A percentile compares a stretch with the other conserved stretches of the same genome.
Conservation (phyloP, 2,329 filamentous ascomycete species). For the Fusarium euwallaceae region DNA sequence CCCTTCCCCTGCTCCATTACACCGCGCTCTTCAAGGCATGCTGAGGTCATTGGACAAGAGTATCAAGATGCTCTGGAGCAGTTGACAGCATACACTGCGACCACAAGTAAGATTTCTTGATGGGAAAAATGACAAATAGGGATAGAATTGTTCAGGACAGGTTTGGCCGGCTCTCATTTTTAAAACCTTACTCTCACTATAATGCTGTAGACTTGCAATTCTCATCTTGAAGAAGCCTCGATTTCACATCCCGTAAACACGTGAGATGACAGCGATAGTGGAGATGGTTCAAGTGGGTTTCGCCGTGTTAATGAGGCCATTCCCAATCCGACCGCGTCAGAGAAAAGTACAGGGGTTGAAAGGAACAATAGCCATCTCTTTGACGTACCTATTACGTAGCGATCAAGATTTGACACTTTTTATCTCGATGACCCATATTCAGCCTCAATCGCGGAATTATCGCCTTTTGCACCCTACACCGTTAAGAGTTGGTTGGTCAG, state of each 20-base stretch:
- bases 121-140: background rate
- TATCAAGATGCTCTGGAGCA: slow-evolving; percentile 40
- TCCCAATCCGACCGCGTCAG: background rate
- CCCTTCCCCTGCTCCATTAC: slow-evolving; percentile 57
- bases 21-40: slow-evolving; percentile 51
- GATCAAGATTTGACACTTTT: background rate
- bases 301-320: background rate
- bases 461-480: background rate
- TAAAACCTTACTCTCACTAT: background rate
- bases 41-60: slow-evolving; percentile 51
- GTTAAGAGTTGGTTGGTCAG: background rate
- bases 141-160: background rate
- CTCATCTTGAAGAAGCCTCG: background rate
- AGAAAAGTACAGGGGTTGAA: background rate
- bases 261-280: background rate
- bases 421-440: background rate
- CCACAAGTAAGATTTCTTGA: slow-evolving; percentile 41
- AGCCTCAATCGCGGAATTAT: background rate
- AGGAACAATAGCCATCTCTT: background rate
- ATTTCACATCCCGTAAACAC: background rate
- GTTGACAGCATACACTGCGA: slow-evolving; percentile 46
- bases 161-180: background rate
- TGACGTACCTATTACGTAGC: background rate
- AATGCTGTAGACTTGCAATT: background rate
- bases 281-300: background rate